Percentiles rank a stretch among this genome's conserved stretches.
phyloP scores from a whole-genome alignment of 768 basidiomycete species.

The Mycena vulgaris region DNA sequence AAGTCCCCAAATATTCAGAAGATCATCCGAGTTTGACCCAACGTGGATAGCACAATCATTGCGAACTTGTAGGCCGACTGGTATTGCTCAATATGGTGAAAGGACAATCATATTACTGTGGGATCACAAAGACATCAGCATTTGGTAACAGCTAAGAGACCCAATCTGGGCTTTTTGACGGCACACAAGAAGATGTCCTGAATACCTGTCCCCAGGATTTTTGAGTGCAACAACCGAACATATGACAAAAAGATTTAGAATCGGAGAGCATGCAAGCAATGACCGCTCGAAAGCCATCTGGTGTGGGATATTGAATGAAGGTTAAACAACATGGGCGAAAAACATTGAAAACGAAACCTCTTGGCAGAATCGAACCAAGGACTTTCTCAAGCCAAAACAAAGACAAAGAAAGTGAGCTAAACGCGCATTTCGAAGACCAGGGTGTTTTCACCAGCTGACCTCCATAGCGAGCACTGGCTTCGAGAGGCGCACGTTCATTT shows the following conservation, averaged over 20 bases:
- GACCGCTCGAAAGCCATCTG: slow-evolving; percentile 13
- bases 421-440: slow-evolving; percentile 6
- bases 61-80: neutral
- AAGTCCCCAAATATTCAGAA: slow-evolving; percentile 21
- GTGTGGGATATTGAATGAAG: slow-evolving; percentile 3
- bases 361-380: slow-evolving; percentile 9
- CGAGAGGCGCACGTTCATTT: slow-evolving; percentile 15
- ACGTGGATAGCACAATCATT: neutral
- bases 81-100: slow-evolving; percentile 9
- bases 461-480: slow-evolving; percentile 19
- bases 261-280: slow-evolving; percentile 12
- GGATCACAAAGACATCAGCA: neutral
- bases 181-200: neutral
- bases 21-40: slow-evolving; percentile 6
- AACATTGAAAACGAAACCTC: slow-evolving; percentile 5
- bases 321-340: slow-evolving; percentile 12
- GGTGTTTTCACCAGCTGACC: slow-evolving; percentile 13
- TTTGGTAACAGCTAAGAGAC: slow-evolving; percentile 8
- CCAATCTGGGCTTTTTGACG: slow-evolving; percentile 5
- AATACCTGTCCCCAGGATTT: neutral
- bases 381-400: slow-evolving; percentile 15
- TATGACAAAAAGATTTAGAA: slow-evolving; percentile 6
- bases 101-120: slow-evolving; percentile 3
- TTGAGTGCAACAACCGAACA: slow-evolving; percentile 11
- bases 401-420: slow-evolving; percentile 15